Evolutionary conservation across 345 rosid species (phyloP), one percentile per base, ranked within the genome.

Genomic region (Boechera stricta): DNA sequence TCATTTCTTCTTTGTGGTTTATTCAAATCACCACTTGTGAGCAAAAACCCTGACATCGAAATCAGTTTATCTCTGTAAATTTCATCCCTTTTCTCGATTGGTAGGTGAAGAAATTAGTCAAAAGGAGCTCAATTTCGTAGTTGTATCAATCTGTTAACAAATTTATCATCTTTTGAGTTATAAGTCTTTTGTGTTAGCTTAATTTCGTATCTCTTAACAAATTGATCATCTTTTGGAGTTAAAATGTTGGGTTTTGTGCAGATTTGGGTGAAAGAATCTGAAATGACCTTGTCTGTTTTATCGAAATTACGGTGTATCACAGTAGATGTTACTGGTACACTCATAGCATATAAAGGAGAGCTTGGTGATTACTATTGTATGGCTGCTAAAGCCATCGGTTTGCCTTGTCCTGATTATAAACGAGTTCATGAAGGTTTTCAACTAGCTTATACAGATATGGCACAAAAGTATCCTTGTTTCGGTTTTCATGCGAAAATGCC

Each of bases 281-380:
- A 5, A 10, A 39, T 72, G 61, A 24, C 79, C 16, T 84, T 95
- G 94, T 84, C 94, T 39, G 81, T 87, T 63, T 44, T 95, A 71
- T 87, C 98, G 36, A 92, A 81, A 55, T 41, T 95, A 49, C 79
- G 96, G 44, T 92, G 97, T 74, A 85, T 95, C 64, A 95, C 99
- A 29, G 82, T 95, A 73, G 99, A 95, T 89, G 99, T 92, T 29
- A 95, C 99, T 21, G 99, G 99, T 49, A 95, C 99, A 15, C 92
- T 95, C 57, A 77, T 95, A 51, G 99, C 99, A 31, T 95, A 95
- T 82, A 95, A 89, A 83, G 99, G 99, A 55, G 96, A 95, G 81
- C 98, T 95, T 66, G 99, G 99, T 66, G 98, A 95, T 84, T 95
- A 92, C 84, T 95, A 92, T 57, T 95, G 99, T 83, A 95, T 95